Evolutionary conservation across 2,329 filamentous ascomycete genomes (phyloP).

Genomic region (Pseudofabraea citricarpa): DNA sequence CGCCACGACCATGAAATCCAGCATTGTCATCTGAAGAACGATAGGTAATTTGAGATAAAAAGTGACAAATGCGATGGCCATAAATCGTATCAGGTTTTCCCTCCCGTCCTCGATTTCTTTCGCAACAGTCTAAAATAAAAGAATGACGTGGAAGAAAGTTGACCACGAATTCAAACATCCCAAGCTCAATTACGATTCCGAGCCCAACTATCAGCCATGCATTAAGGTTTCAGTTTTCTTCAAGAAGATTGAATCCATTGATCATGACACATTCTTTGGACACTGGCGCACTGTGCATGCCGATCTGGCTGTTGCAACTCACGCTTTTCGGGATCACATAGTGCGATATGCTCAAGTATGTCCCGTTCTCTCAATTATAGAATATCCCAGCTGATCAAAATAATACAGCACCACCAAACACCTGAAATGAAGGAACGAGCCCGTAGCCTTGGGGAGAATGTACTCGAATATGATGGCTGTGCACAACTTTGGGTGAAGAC

Average conservation of each 20-base stretch:
- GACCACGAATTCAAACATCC: slow-evolving; percentile 4
- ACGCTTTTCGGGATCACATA: slow-evolving; percentile 5
- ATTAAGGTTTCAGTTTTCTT: slow-evolving; percentile 9
- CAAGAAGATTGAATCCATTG: slow-evolving; percentile 4
- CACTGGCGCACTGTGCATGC: slow-evolving; percentile 9
- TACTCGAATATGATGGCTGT: slow-evolving; percentile 9
- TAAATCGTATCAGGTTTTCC: no score
- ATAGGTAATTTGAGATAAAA: no score
- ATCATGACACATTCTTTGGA: slow-evolving; percentile 6
- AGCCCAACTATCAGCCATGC: slow-evolving; percentile 6
- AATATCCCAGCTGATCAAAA: neutral
- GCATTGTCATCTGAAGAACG: no score
- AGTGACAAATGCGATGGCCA: no score
- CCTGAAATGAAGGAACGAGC: slow-evolving; percentile 2
- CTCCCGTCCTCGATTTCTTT: no score
- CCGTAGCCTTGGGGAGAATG: slow-evolving; percentile 1
- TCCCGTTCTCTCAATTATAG: neutral
- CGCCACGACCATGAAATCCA: no score
- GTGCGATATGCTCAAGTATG: slow-evolving; percentile 7
- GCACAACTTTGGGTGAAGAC: slow-evolving; percentile 8
- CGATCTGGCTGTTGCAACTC: slow-evolving; percentile 4
- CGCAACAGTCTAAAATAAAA: no score
- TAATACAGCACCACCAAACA: slow-evolving; percentile 2
- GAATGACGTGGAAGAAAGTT: slow-evolving; percentile 5
- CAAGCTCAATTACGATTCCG: slow-evolving; percentile 5